Evolutionary conservation across 257 asterid genomes (phyloP), one percentile per base, ranked within the genome.

Genomic region (Solanum bulbocastanum): DNA sequence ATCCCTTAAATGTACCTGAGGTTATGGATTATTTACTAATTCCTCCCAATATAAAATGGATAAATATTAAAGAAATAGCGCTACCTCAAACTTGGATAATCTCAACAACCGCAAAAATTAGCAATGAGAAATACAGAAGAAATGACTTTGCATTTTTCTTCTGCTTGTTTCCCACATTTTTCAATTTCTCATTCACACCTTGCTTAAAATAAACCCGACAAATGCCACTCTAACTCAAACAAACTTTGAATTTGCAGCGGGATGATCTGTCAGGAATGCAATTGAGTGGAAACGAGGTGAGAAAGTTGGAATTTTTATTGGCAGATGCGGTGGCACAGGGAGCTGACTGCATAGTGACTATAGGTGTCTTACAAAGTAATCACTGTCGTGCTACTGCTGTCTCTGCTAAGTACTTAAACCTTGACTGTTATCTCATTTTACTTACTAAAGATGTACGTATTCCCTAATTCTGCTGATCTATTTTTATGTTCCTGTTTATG

Each of bases 221-320:
- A 42, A 42, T 42, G 49, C 5, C 46, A 42, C 46, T 42, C 46
- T 42, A 42, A 42, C 46, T 10, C 14, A 10, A 42, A 42, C 46
- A 42, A 42, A 42, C 90, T 90, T 87, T 90, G 33, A 86, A 86
- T 90, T 72, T 83, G 42, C 89, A 95, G 99, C 97, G 99, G 16
- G 99, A 97, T 90, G 98, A 96, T 94, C 94, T 96, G 86, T 94
- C 99, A 60, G 99, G 99, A 83, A 95, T 97, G 98, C 98, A 96
- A 90, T 86, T 95, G 90, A 97, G 99, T 90, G 99, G 99, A 88
- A 97, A 97, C 94, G 95, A 97, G 94, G 98, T 96, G 68, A 91
- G 99, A 90, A 97, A 97, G 90, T 95, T 97, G 27, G 99, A 97
- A 87, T 97, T 97, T 94, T 93, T 97, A 92, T 86, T 97, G 90